phyloP scores from a whole-genome alignment of 2,329 filamentous ascomycete genomes.

The Arthrobotrys iridis region DNA sequence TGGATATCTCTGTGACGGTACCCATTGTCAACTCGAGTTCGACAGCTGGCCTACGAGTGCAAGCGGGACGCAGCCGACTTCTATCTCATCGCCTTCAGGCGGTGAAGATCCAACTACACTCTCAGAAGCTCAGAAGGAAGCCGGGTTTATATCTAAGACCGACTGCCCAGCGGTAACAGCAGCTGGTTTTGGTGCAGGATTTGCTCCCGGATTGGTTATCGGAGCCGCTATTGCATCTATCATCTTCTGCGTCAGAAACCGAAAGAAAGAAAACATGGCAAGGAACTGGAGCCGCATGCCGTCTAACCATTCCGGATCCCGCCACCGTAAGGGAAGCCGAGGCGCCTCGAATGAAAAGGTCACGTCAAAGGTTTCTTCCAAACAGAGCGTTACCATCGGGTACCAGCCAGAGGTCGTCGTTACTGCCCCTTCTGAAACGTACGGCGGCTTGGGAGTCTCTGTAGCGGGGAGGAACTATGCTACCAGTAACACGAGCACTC shows the following conservation, averaged over 20 bases:
- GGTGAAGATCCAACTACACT: constrained; percentile 27
- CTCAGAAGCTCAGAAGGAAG: constrained; percentile 36
- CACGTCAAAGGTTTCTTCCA: constrained; percentile 33
- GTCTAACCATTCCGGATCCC: constrained; percentile 15
- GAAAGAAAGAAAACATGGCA: constrained; percentile 19
- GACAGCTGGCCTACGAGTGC: constrained; percentile 38
- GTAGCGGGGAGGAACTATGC: constrained; percentile 38
- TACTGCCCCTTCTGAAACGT: constrained; percentile 32
- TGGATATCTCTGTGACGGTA: constrained; percentile 48
- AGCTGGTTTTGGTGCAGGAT: constrained; percentile 45
- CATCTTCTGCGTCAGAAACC: constrained; percentile 7
- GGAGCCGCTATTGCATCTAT: constrained; percentile 28
- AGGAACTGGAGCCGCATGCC: constrained; percentile 42
- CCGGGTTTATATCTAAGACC: constrained; percentile 41
- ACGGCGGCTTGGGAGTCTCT: constrained; percentile 31
- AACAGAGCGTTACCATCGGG: constrained; percentile 44
- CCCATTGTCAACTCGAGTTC: constrained; percentile 41
- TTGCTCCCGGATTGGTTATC: constrained; percentile 35
- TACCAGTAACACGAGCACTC: constrained; percentile 39
- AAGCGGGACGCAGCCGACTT: background rate
- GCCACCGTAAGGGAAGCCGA: constrained; percentile 25
- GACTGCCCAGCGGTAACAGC: constrained; percentile 34
- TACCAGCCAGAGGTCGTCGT: constrained; percentile 49
- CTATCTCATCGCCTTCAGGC: background rate
- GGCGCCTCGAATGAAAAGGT: constrained; percentile 22